Evolutionary conservation across 2,329 filamentous ascomycete species (phyloP).

Genomic region (Aspergillus sojae): DNA sequence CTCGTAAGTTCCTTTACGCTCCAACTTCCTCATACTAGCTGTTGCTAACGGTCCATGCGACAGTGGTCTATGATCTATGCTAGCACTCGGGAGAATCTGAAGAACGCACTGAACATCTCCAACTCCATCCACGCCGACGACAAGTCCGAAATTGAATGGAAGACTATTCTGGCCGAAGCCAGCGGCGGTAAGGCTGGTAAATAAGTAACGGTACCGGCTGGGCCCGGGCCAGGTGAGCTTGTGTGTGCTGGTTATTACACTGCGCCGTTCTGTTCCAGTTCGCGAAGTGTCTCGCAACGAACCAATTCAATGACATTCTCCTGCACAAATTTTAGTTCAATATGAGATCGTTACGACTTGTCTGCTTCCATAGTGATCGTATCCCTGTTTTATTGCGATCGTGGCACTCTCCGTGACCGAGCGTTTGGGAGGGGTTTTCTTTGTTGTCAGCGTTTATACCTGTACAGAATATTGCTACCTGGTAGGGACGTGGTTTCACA

Average conservation of each 20-base stretch:
- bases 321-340: conserved; percentile 40
- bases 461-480: conserved; percentile 31
- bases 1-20: conserved; percentile 36
- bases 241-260: conserved; percentile 20
- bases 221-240: conserved; percentile 36
- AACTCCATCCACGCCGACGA: conserved; percentile 46
- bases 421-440: conserved; percentile 19
- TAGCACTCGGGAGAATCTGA: conserved; percentile 51
- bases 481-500: conserved; percentile 17
- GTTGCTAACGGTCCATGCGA: conserved; percentile 18
- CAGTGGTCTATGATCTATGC: conserved; percentile 56
- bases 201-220: conserved; percentile 40
- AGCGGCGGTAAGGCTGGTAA: conserved; percentile 45
- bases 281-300: conserved; percentile 27
- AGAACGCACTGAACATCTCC: conserved; percentile 50
- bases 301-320: conserved; percentile 30
- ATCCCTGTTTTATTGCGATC: conserved; percentile 22
- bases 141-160: conserved; percentile 47
- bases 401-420: conserved; percentile 21
- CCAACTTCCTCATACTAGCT: neutral
- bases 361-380: conserved; percentile 26
- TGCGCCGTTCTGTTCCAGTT: conserved; percentile 18
- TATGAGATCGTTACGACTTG: conserved; percentile 42
- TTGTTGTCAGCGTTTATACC: conserved; percentile 28
- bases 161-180: conserved; percentile 40